These are phyloP conservation scores for Pseudogymnoascus pannorum DNA, from an alignment of 2,329 filamentous ascomycete genomes.

Conservation along the genomic window DNA sequence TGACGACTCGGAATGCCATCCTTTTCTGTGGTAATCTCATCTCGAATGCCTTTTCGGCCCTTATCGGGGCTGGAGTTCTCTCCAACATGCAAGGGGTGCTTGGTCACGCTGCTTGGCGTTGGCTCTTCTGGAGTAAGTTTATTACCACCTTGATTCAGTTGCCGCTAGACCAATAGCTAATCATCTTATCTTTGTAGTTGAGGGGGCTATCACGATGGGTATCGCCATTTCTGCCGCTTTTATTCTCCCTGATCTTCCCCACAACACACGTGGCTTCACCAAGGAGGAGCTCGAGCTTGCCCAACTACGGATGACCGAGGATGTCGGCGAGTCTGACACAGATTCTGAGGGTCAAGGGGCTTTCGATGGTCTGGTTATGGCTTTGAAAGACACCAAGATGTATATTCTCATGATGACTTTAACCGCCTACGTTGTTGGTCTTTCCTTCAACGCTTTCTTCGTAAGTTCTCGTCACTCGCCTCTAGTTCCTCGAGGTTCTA, in stretches of 20 bases:
- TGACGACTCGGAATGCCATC: conserved; percentile 48
- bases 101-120: conserved; percentile 51
- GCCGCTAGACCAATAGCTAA: conserved; percentile 37
- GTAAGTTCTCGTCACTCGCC: conserved; percentile 25
- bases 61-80: conserved; percentile 52
- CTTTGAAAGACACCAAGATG: conserved; percentile 53
- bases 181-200: conserved; percentile 31
- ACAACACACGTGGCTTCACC: conserved; percentile 50
- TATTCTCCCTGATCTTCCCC: conserved; percentile 47
- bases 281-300: conserved; percentile 50
- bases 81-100: conserved; percentile 49
- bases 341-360: conserved; percentile 43
- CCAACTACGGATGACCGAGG: conserved; percentile 48
- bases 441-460: conserved; percentile 54
- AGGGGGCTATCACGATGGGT: conserved; percentile 45
- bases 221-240: conserved; percentile 41
- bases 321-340: conserved; percentile 48
- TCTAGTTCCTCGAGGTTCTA: not conserved
- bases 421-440: conserved; percentile 52
- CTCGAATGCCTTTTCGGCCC: conserved; percentile 52
- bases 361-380: conserved; percentile 50
- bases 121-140: conserved; percentile 40
- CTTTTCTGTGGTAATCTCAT: conserved; percentile 54
- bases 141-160: conserved; percentile 30
- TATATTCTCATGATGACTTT: conserved; percentile 58